Evolutionary conservation across 177 flowering plant species (phyloP), one percentile per base, ranked within the genome.

Genomic region (Vitis hybrid): DNA sequence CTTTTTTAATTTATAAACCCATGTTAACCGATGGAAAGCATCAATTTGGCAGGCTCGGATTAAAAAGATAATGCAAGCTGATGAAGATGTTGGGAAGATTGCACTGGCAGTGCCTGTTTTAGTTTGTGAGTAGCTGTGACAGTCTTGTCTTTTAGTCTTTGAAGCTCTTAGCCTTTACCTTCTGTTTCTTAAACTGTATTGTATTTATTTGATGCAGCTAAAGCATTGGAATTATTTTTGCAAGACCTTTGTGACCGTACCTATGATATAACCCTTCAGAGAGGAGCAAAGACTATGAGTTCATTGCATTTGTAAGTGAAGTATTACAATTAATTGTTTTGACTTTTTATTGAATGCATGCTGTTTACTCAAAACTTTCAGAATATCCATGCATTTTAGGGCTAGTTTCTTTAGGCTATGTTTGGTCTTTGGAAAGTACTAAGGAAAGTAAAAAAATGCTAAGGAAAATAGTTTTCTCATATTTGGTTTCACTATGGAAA

Each of bases 51-150:
- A 94, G 98, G 92, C 97, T 59, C 90, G 98, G 15, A 94, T 94
- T 65, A 94, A 94, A 67, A 94, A 94, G 86, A 94, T 94, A 70
- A 94, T 94, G 98, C 98, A 94, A 88, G 98, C 97, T 64, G 98
- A 94, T 83, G 98, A 94, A 70, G 98, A 94, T 81, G 93, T 94
- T 60, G 98, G 98, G 75, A 94, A 94, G 90, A 94, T 94, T 63
- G 98, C 98, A 21, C 75, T 92, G 87, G 98, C 98, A 3, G 98
- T 94, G 71, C 98, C 98, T 52, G 93, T 94, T 75, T 78, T 94
- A 83, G 97, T 94, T 51, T 94, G 98, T 94, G 73, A 88, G 98
- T 86, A 68, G 9, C 68, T 48, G 12, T 64, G 2, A 4, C 48
- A 12, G 13, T 49, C 15, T 59, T 48, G 52, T 51, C 15, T 2